phyloP scores from a whole-genome alignment of 768 basidiomycete species.

The Mycena venus region DNA sequence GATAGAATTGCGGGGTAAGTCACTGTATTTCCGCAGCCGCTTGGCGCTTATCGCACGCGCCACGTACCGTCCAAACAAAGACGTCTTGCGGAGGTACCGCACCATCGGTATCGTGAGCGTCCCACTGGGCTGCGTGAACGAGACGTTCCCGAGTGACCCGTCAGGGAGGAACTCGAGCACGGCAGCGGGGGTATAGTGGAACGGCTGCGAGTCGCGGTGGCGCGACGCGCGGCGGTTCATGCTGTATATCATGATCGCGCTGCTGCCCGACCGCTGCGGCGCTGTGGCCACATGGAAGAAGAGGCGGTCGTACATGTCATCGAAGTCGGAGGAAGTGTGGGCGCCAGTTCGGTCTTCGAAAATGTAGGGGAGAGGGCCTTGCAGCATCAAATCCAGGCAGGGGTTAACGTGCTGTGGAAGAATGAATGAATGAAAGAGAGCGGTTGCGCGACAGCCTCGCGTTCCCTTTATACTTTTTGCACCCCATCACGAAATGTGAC shows the following conservation, averaged over 20 bases:
- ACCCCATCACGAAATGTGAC: conserved; percentile 27
- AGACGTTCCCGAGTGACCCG: conserved; percentile 71
- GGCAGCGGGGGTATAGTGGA: conserved; percentile 66
- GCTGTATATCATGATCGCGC: conserved; percentile 70
- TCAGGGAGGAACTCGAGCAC: conserved; percentile 72
- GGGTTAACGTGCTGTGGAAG: no score
- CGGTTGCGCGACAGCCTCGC: not conserved
- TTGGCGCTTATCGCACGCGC: conserved; percentile 2
- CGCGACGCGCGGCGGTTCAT: conserved; percentile 77
- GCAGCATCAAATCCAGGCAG: conserved; percentile 33
- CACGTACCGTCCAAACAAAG: conserved; percentile 76
- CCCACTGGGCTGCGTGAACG: conserved; percentile 59
- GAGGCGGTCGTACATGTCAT: conserved; percentile 83
- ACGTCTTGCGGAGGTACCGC: conserved; percentile 73
- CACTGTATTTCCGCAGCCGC: conserved; percentile 9
- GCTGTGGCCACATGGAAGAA: conserved; percentile 73
- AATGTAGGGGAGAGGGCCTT: conserved; percentile 60
- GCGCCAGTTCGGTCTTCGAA: conserved; percentile 79
- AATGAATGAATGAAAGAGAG: no score
- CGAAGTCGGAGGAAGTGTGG: conserved; percentile 71
- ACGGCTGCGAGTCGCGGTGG: conserved; percentile 66
- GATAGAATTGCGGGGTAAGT: conserved; percentile 10
- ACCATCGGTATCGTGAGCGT: conserved; percentile 68
- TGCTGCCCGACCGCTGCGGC: conserved; percentile 50
- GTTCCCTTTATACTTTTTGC: conserved; percentile 28